These are phyloP conservation scores for Aspergillus novofumigatus DNA, from an alignment of 2,329 filamentous ascomycete genomes.

Conservation along the genomic window DNA sequence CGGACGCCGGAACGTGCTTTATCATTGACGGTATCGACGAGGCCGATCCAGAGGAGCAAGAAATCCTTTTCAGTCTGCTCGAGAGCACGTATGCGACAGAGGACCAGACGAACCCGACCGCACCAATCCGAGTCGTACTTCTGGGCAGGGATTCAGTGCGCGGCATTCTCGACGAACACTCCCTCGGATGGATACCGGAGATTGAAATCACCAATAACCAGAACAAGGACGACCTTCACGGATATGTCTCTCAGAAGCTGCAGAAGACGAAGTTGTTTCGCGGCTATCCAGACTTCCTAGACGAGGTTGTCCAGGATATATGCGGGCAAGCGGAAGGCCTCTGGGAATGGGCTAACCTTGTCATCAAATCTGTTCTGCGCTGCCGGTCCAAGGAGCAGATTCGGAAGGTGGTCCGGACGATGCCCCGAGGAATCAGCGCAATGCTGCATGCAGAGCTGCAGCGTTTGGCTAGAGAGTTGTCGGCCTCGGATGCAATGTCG, in stretches of 20 bases:
- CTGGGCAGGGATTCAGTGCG: slow-evolving; percentile 9
- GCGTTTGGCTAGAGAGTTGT: slow-evolving; percentile 7
- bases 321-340: slow-evolving; percentile 7
- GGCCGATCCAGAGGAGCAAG: slow-evolving; percentile 1
- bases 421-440: slow-evolving; percentile 12
- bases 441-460: slow-evolving; percentile 9
- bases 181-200: slow-evolving; percentile 6
- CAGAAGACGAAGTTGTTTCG: slow-evolving; percentile 11
- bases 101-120: neutral
- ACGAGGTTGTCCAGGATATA: slow-evolving; percentile 7
- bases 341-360: slow-evolving; percentile 15
- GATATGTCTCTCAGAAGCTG: slow-evolving; percentile 9
- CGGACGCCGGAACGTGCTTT: neutral
- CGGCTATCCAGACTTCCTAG: slow-evolving; percentile 1
- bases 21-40: slow-evolving; percentile 3
- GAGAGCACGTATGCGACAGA: neutral
- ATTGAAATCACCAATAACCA: slow-evolving; percentile 10
- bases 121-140: slow-evolving; percentile 3
- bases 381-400: slow-evolving; percentile 15
- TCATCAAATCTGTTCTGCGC: slow-evolving; percentile 10
- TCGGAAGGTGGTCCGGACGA: slow-evolving; percentile 6
- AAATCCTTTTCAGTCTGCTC: slow-evolving; percentile 2
- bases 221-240: slow-evolving; percentile 13
- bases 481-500: neutral
- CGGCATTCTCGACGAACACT: slow-evolving; percentile 7